These are phyloP conservation scores for Boletus chippewaensis DNA, from an alignment of 1,284 basidiomycete species.

Conservation along the genomic window DNA sequence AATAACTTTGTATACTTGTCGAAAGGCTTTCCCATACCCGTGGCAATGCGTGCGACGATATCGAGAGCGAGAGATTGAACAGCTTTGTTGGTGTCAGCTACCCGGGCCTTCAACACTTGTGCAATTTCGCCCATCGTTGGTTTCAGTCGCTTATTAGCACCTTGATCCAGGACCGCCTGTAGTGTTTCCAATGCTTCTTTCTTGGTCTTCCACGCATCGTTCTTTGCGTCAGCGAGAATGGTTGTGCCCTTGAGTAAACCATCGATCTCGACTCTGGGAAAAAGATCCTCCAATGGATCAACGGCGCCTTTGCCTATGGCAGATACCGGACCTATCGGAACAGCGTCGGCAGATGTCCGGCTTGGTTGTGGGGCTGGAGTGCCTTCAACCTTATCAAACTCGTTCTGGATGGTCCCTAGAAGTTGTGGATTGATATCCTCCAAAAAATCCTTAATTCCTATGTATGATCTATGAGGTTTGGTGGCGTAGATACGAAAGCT, in stretches of 20 bases:
- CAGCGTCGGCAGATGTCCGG: slow-evolving; percentile 70
- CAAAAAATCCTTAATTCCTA: slow-evolving; percentile 86
- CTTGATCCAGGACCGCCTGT: slow-evolving; percentile 80
- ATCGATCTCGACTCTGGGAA: slow-evolving; percentile 93
- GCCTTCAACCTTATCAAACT: slow-evolving; percentile 93
- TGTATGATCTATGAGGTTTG: background rate
- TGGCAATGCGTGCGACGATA: slow-evolving; percentile 83
- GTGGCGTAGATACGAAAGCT: background rate
- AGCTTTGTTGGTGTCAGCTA: slow-evolving; percentile 90
- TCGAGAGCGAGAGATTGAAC: slow-evolving; percentile 90
- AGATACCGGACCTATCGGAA: slow-evolving; percentile 39
- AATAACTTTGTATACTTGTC: slow-evolving; percentile 84
- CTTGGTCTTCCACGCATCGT: slow-evolving; percentile 94
- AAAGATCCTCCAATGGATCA: slow-evolving; percentile 88
- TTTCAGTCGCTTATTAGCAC: slow-evolving; percentile 88
- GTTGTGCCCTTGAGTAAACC: slow-evolving; percentile 79
- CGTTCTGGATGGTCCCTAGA: slow-evolving; percentile 82
- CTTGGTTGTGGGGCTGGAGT: slow-evolving; percentile 76
- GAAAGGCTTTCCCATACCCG: slow-evolving; percentile 92
- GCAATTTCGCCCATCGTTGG: slow-evolving; percentile 89
- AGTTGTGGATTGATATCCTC: slow-evolving; percentile 95
- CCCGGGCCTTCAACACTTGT: slow-evolving; percentile 81
- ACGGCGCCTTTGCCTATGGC: slow-evolving; percentile 36
- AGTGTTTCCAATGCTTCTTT: slow-evolving; percentile 92
- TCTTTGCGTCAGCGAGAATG: slow-evolving; percentile 78